Evolutionary conservation across 106 monocot species (phyloP).

Genomic region (Agapanthus africanus): DNA sequence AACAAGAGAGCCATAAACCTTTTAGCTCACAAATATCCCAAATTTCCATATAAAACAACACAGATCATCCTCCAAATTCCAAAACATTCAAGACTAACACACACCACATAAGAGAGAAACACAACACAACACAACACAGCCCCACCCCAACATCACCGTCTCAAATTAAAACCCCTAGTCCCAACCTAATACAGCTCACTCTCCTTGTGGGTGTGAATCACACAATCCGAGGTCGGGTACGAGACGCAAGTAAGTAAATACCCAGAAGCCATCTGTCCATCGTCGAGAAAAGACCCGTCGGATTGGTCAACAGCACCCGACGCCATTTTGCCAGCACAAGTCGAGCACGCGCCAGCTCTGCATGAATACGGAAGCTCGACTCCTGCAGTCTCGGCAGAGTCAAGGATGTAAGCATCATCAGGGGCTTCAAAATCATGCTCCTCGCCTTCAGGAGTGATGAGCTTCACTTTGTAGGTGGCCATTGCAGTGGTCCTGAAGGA

Average conservation of each 20-base stretch:
- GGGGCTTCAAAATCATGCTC: slow-evolving; percentile 30
- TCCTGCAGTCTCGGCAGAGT: slow-evolving; percentile 27
- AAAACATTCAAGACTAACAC: too few relatives aligned
- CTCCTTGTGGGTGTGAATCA: slow-evolving; percentile 32
- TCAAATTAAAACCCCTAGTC: too few relatives aligned
- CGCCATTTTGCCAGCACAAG: slow-evolving; percentile 20
- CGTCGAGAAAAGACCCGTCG: slow-evolving; percentile 34
- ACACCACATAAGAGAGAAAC: too few relatives aligned
- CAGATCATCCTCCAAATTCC: too few relatives aligned
- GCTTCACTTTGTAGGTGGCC: slow-evolving; percentile 32
- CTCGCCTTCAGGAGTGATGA: slow-evolving; percentile 20
- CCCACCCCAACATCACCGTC: too few relatives aligned
- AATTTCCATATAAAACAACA: too few relatives aligned
- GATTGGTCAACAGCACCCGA: slow-evolving; percentile 27
- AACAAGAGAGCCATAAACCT: too few relatives aligned
- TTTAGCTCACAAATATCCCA: too few relatives aligned
- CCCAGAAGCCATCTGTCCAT: slow-evolving; percentile 16
- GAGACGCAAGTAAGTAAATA: slow-evolving; percentile 27
- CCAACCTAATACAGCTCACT: slow-evolving; percentile 21
- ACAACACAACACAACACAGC: too few relatives aligned
- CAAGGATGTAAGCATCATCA: slow-evolving; percentile 26
- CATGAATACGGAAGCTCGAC: slow-evolving; percentile 31
- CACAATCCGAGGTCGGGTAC: slow-evolving; percentile 24
- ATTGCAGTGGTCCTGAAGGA: slow-evolving; percentile 23
- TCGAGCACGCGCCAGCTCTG: slow-evolving; percentile 31